Base-by-base conservation (phyloP, 805 yeast species). In the Starmerella geochares region DNA sequence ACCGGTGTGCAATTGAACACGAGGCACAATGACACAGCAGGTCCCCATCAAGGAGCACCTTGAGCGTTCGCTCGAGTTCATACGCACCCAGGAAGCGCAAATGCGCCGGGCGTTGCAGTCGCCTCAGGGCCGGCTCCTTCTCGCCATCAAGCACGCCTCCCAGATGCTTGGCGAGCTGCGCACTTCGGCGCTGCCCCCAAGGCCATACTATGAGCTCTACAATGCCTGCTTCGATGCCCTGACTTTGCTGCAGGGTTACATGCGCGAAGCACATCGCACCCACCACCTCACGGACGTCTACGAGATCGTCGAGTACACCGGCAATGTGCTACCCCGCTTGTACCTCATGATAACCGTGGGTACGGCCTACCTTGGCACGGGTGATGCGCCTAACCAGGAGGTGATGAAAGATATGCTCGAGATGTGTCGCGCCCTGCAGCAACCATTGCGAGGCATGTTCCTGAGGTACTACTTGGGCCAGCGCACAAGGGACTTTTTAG, bases 301-400 rank as follows among this genome's bases (percentile, higher is more conserved):
- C 63, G 97, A 90, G 60, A 72, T 88, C 63, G 96, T 90, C 4
- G 97, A 92, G 65, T 92, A 92, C 62, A 86, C 95, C 1, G 71
- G 96, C 1, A 90, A 86, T 63, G 84, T 92, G 23, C 74, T 92
- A 14, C 98, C 98, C 1, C 74, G 98, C 51, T 70, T 92, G 49
- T 92, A 92, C 63, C 72, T 92, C 67, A 86, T 92, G 96, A 83
- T 92, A 38, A 90, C 94, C 2, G 90, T 92, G 14, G 98, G 98
- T 8, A 79, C 94, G 0, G 86, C 86, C 2, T 87, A 83, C 68
- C 79, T 90, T 81, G 70, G 83, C 7, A 73, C 80, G 9, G 75
- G 81, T 1, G 86, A 80, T 49, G 81, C 94, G 0, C 95, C 96
- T 0, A 74, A 78, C 31, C 77, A 77, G 60, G 97, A 87, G 56